A percentile compares a stretch with the other conserved stretches of the same genome.
phyloP scores from a whole-genome alignment of 169 alveolate genomes.

The Babesia caballi region DNA sequence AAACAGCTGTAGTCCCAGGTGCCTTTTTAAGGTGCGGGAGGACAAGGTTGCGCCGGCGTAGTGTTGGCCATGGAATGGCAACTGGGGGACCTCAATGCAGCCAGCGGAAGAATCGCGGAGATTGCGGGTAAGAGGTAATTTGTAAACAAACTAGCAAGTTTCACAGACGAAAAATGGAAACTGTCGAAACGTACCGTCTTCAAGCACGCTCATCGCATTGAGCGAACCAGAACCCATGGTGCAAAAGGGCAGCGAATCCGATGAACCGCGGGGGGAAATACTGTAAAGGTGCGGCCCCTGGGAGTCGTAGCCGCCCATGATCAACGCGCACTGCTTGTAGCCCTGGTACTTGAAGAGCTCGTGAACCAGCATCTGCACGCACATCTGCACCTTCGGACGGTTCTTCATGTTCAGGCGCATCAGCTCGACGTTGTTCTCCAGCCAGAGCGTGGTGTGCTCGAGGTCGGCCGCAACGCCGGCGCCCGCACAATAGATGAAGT shows the following conservation, averaged over 20 bases:
- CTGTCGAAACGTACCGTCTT: slow-evolving; percentile 72
- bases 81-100: neutral
- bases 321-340: slow-evolving; percentile 93
- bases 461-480: slow-evolving; percentile 99
- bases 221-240: slow-evolving; percentile 98
- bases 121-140: neutral
- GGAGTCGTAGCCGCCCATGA: slow-evolving; percentile 96
- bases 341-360: slow-evolving; percentile 93
- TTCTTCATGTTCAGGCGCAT: slow-evolving; percentile 89
- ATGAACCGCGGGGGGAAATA: slow-evolving; percentile 95
- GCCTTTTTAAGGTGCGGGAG: too few species aligned
- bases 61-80: too few species aligned
- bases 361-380: slow-evolving; percentile 84
- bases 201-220: slow-evolving; percentile 95
- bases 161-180: neutral
- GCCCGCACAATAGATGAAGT: slow-evolving; percentile 96
- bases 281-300: slow-evolving; percentile 92
- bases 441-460: slow-evolving; percentile 90
- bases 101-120: neutral
- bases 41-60: too few species aligned
- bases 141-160: neutral
- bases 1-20: too few species aligned
- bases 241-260: slow-evolving; percentile 86
- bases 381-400: slow-evolving; percentile 88
- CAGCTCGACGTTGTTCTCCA: slow-evolving; percentile 87